These are phyloP conservation scores for Backusella mclennaniae DNA, from an alignment of 192 early-diverging fungal species.

Conservation along the genomic window DNA sequence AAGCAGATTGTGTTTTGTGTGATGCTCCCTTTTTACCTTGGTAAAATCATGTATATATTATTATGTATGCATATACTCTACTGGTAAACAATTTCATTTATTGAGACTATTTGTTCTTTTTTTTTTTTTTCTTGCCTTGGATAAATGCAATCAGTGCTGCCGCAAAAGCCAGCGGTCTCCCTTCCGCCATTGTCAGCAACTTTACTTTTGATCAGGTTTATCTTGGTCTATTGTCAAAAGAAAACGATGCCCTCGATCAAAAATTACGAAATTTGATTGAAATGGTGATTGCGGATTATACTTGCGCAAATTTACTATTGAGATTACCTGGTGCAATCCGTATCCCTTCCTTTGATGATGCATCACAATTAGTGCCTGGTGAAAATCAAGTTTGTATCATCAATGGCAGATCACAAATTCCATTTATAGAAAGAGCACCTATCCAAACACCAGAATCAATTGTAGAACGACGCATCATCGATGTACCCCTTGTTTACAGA, in stretches of 20 bases:
- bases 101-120: background rate
- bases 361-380: slow-evolving; percentile 23
- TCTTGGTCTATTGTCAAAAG: slow-evolving; percentile 41
- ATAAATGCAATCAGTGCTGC: slow-evolving; percentile 46
- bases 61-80: background rate
- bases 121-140: slow-evolving; percentile 14
- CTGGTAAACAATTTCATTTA: background rate
- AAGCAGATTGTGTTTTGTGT: slow-evolving; percentile 54
- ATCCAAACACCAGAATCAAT: background rate
- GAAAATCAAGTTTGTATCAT: slow-evolving; percentile 16
- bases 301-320: slow-evolving; percentile 47
- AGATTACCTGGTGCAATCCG: slow-evolving; percentile 55
- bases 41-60: slow-evolving; percentile 28
- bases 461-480: slow-evolving; percentile 42
- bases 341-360: slow-evolving; percentile 53
- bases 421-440: slow-evolving; percentile 13
- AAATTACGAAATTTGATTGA: slow-evolving; percentile 36
- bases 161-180: slow-evolving; percentile 40
- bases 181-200: slow-evolving; percentile 54
- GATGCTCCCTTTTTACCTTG: slow-evolving; percentile 60
- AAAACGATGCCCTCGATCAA: slow-evolving; percentile 48
- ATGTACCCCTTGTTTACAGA: slow-evolving; percentile 58
- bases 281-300: slow-evolving; percentile 49
- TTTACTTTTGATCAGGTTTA: slow-evolving; percentile 66
- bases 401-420: slow-evolving; percentile 31